Base-by-base conservation (phyloP, 371 early-diverging fungal species). In the Apophysomyces elegans region DNA sequence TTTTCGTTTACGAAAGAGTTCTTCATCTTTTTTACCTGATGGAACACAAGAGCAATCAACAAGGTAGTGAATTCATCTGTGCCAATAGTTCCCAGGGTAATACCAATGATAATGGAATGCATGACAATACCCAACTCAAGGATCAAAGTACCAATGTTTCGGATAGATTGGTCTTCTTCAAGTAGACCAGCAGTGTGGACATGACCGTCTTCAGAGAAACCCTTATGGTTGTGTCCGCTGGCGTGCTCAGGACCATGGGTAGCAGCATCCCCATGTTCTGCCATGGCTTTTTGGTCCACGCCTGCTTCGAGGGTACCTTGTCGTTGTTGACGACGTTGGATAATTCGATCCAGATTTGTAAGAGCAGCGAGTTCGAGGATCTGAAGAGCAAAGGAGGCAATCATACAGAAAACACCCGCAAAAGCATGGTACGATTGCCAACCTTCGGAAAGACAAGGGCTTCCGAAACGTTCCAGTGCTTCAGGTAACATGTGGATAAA, bases 51-150 rank as follows among this genome's bases (percentile, higher is more conserved):
- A 12, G 95, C 95, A 43, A 91, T 72, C 9, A 92, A 70, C 7
- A 95, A 84, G 13, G 90, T 71, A 35, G 56, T 59, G 59, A 75
- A 78, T 41, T 69, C 67, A 35, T 32, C 63, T 37, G 66, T 65
- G n/a, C 56, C 65, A 26, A 58, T 66, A 8, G 65, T 67, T 39
- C 73, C 73, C 41, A 96, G 77, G 0, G 93, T 82, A 32, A 95
- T 65, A 12, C 95, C 96, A 65, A 96, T 92, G 54, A 94, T 83
- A 38, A 95, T 74, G 0, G 93, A 93, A 72, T 94, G 95, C 26
- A 89, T 65, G 11, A 88, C 76, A 61, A 96, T 92, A 63, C 95
- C 94, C n/a, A 88, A 54, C 63, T 96, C 96, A 13, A 96, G 82
- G 39, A 94, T 76, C 61, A 83, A 71, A 0, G 81, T 83, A 62